Percentiles rank a stretch among this genome's conserved stretches.
Evolutionary conservation across 2,329 filamentous ascomycete genomes (phyloP).

Genomic region (Laburnicola sp.): DNA sequence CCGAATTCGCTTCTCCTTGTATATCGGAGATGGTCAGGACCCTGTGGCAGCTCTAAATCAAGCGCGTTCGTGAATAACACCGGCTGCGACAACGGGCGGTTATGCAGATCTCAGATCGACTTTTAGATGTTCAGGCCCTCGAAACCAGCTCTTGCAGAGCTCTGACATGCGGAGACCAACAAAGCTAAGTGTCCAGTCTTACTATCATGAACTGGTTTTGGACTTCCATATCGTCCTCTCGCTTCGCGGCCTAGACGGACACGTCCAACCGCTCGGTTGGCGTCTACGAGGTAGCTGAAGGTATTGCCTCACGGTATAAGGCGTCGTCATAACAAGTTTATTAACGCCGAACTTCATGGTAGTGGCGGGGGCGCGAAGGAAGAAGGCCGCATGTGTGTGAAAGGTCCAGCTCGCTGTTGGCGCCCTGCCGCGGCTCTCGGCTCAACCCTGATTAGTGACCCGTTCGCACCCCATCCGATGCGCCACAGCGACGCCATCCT

Average conservation of each 20-base stretch:
- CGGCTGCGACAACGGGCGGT: constrained; percentile 11
- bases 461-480: constrained; percentile 17
- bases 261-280: constrained; percentile 14
- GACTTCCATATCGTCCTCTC: not conserved
- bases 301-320: constrained; percentile 13
- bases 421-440: constrained; percentile 23
- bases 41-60: not conserved
- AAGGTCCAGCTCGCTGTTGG: constrained; percentile 14
- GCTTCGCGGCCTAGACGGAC: not conserved
- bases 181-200: not conserved
- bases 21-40: not conserved
- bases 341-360: constrained; percentile 1
- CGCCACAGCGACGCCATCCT: constrained; percentile 41
- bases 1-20: not conserved
- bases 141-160: no score
- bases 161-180: no score
- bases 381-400: constrained; percentile 4
- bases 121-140: not conserved
- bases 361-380: constrained; percentile 7
- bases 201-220: not conserved
- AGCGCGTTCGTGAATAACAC: not conserved
- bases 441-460: constrained; percentile 16
- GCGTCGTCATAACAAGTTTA: constrained; percentile 13
- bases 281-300: constrained; percentile 19
- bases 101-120: not conserved